phyloP scores from a whole-genome alignment of 768 basidiomycete genomes.

The Termitomyces sp. region DNA sequence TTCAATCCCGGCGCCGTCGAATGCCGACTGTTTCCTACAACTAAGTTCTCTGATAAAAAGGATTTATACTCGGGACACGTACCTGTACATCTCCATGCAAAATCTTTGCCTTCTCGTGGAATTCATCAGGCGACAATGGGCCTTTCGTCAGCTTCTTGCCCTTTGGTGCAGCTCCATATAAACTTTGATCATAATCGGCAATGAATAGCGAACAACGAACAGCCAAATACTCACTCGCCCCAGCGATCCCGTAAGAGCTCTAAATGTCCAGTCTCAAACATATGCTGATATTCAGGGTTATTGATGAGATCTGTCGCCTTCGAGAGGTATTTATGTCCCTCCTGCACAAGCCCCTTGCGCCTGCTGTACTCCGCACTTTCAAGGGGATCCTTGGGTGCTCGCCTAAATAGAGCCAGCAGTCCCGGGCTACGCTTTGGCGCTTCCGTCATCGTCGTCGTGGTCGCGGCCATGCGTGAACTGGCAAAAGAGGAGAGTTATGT shows the following conservation, averaged over 20 bases:
- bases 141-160: constrained; percentile 19
- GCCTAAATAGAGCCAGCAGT: constrained; percentile 10
- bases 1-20: constrained; percentile 7
- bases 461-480: not conserved
- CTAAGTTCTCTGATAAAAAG: not conserved
- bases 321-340: constrained; percentile 16
- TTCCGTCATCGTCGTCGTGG: constrained; percentile 2
- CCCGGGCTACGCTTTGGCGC: constrained; percentile 8
- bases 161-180: constrained; percentile 16
- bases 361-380: constrained; percentile 13
- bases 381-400: constrained; percentile 7
- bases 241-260: constrained; percentile 16
- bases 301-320: constrained; percentile 17
- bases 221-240: constrained; percentile 14
- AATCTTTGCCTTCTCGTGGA: constrained; percentile 13
- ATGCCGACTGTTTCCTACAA: constrained; percentile 5
- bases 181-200: constrained; percentile 5
- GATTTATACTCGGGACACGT: not conserved
- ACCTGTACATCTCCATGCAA: constrained; percentile 17
- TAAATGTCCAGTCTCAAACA: constrained; percentile 13
- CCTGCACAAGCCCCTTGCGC: constrained; percentile 14
- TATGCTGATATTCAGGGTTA: constrained; percentile 14
- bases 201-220: not conserved
- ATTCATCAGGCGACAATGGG: constrained; percentile 14
- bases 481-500: not conserved